Evolutionary conservation across 164 flowering plant genomes (phyloP), one percentile per base, ranked within the genome.

Genomic region (Amborella trichopoda): DNA sequence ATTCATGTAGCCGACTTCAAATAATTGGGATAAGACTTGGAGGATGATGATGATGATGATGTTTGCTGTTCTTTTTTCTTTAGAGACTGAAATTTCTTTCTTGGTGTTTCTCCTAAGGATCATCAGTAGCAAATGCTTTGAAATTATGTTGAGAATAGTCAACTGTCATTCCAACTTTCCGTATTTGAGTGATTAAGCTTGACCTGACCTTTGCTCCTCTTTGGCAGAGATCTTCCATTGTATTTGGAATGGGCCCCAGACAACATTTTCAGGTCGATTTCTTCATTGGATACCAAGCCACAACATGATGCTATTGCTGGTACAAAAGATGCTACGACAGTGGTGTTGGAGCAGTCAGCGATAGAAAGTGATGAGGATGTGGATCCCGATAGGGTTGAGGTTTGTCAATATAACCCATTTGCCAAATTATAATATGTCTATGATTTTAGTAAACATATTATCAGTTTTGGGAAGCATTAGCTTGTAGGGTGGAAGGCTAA

Each of bases 171-270:
- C n/a, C n/a, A n/a, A n/a, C n/a, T n/a, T n/a, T n/a, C n/a, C n/a
- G n/a, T n/a, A n/a, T n/a, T n/a, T n/a, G n/a, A n/a, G n/a, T n/a
- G n/a, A n/a, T n/a, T n/a, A n/a, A n/a, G n/a, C n/a, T n/a, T n/a
- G n/a, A n/a, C 23, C 24, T 18, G 23, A 49, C 28, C 2, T 12
- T 26, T 32, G 52, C 16, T 23, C 23, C n/a, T 32, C 6, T 24
- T 18, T 6, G 28, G 48, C 41, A 90, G 96, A 69, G 94, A 81
- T 72, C 77, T 70, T 52, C 95, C 94, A 48, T 61, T 93, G 34
- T 93, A 85, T 68, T 58, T 93, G 77, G 99, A 93, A 65, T 83
- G 96, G 95, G 94, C 95, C 49, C 97, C 97, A 25, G 63, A 32
- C 19, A 61, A 85, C 69, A 72, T 85, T 57, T 76, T 93, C 25